Evolutionary conservation across 768 basidiomycete species (phyloP).

Genomic region (Chalciporus chontae): DNA sequence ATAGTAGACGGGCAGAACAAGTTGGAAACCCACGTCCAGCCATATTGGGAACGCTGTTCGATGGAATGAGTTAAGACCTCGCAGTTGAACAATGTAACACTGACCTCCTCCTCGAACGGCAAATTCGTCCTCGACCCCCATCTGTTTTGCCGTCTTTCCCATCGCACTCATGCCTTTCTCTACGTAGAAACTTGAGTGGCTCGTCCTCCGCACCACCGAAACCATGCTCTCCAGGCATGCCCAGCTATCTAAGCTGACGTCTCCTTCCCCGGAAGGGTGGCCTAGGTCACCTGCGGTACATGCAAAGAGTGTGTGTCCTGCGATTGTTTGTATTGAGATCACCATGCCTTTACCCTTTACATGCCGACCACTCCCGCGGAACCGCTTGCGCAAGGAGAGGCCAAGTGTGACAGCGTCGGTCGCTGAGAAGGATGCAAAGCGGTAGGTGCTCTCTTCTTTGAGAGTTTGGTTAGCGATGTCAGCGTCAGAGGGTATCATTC

Average conservation of each 20-base stretch:
- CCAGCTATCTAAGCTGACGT: conserved; percentile 83
- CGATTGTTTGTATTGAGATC: conserved; percentile 74
- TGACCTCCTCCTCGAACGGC: conserved; percentile 75
- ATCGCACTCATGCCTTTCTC: conserved; percentile 84
- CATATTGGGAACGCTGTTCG: conserved; percentile 76
- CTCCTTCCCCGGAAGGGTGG: conserved; percentile 58
- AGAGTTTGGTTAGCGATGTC: conserved; percentile 71
- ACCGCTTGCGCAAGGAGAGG: conserved; percentile 80
- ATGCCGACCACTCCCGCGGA: conserved; percentile 67
- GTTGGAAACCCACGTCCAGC: conserved; percentile 54
- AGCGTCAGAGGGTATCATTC: conserved; percentile 63
- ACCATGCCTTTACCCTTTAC: conserved; percentile 77
- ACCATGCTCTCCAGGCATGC: conserved; percentile 75
- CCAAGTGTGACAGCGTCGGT: conserved; percentile 79
- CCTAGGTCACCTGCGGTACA: conserved; percentile 85
- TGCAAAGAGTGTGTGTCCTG: conserved; percentile 74
- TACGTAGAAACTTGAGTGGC: conserved; percentile 83
- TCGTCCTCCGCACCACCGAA: conserved; percentile 71
- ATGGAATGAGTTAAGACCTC: conserved; percentile 4
- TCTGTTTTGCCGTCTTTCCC: conserved; percentile 71
- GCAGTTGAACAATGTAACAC: conserved; percentile 21
- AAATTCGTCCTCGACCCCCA: conserved; percentile 64
- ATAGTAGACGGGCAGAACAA: background rate
- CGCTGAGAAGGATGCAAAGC: conserved; percentile 71
- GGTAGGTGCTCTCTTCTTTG: conserved; percentile 63